Evolutionary conservation across 164 flowering plant genomes (phyloP).

Genomic region (Taxillus chinensis): DNA sequence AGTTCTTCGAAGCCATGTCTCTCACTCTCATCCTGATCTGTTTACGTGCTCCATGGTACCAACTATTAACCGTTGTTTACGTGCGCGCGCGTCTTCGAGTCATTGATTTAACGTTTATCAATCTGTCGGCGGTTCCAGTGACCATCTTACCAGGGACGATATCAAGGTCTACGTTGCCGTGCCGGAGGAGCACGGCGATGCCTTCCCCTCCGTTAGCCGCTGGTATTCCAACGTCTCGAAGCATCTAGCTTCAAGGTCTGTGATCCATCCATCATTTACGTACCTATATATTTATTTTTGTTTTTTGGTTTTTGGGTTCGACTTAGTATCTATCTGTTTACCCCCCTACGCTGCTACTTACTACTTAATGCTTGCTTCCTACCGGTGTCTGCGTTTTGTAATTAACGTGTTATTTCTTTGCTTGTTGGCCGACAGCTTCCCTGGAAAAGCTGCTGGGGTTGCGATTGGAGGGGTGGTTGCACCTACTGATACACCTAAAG

Average conservation of each 20-base stretch:
- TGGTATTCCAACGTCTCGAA: conserved; percentile 73
- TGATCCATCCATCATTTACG: neutral
- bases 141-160: conserved; percentile 59
- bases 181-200: conserved; percentile 36
- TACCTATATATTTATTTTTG: neutral
- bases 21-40: neutral
- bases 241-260: conserved; percentile 56
- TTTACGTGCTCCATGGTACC: too few species aligned
- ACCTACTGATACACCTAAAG: conserved; percentile 26
- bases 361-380: too few species aligned
- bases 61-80: too few species aligned
- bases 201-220: conserved; percentile 52
- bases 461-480: conserved; percentile 34
- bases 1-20: neutral
- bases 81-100: neutral
- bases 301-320: neutral
- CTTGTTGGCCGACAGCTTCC: conserved; percentile 39
- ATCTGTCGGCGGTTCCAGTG: conserved; percentile 18
- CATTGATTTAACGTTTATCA: neutral
- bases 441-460: conserved; percentile 86
- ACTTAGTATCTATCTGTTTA: too few species aligned
- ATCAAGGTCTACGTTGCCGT: conserved; percentile 69
- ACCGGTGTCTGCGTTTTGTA: too few species aligned
- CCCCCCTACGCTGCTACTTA: too few species aligned
- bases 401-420: too few species aligned